Evolutionary conservation across 2,329 filamentous ascomycete genomes (phyloP).

Genomic region (Aspergillus intermedius): DNA sequence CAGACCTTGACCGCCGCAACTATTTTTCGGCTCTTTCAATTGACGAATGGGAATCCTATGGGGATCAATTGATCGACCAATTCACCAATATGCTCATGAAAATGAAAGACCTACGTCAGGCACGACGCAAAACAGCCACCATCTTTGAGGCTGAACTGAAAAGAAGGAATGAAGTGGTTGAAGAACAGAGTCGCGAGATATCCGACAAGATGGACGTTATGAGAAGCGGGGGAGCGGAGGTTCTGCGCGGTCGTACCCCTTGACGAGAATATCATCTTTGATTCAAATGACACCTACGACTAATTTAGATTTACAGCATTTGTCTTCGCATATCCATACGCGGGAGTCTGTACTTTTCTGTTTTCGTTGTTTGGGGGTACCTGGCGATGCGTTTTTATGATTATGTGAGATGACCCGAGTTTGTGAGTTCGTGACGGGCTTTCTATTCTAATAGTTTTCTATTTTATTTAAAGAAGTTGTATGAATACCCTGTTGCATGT

Average conservation of each 20-base stretch:
- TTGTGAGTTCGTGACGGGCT: neutral
- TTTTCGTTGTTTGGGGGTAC: neutral
- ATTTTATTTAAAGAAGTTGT: too few relatives aligned
- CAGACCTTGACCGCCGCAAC: constrained; percentile 35
- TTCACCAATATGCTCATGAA: constrained; percentile 47
- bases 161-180: constrained; percentile 46
- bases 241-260: constrained; percentile 41
- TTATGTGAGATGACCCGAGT: neutral
- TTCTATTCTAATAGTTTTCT: neutral
- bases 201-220: constrained; percentile 48
- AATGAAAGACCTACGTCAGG: constrained; percentile 47
- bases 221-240: constrained; percentile 48
- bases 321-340: neutral
- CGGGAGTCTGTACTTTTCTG: neutral
- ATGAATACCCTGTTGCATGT: too few relatives aligned
- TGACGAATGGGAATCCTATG: constrained; percentile 56
- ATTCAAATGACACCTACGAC: neutral
- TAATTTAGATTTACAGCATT: neutral
- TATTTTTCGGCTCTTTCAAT: constrained; percentile 50
- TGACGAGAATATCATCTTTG: constrained; percentile 7
- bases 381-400: neutral
- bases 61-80: constrained; percentile 53
- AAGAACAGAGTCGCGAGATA: constrained; percentile 44
- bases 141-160: constrained; percentile 52
- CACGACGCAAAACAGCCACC: constrained; percentile 48